Conservation (phyloP, 176 grass and related monocot species). For the Oryza longistaminata region DNA sequence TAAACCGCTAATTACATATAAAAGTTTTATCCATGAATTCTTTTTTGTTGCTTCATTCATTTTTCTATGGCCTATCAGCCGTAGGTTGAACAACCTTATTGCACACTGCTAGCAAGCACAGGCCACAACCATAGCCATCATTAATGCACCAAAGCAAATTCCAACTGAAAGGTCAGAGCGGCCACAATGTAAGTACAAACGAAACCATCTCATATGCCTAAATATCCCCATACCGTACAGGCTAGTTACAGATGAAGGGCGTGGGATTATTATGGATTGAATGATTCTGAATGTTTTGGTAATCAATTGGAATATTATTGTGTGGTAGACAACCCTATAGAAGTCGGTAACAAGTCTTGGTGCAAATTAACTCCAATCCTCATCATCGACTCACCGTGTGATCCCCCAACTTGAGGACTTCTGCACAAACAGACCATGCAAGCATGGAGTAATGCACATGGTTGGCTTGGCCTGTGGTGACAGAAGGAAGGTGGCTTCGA, state of each 20-base stretch:
- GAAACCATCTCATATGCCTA: background rate
- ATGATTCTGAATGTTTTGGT: background rate
- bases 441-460: background rate
- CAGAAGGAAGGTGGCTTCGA: background rate
- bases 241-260: background rate
- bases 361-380: background rate
- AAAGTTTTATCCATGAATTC: too few species aligned
- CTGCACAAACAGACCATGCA: background rate
- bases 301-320: background rate
- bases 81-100: too few species aligned
- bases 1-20: too few species aligned
- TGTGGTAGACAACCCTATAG: background rate
- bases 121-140: background rate
- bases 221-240: background rate
- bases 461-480: background rate
- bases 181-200: background rate
- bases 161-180: background rate
- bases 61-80: too few species aligned
- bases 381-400: background rate
- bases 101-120: background rate
- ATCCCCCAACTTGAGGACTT: background rate
- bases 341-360: background rate
- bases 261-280: background rate
- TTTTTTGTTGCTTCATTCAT: too few species aligned
- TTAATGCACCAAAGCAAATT: background rate